Evolutionary conservation across 1,284 basidiomycete genomes (phyloP), one percentile per base, ranked within the genome.

Genomic region (Cutaneotrichosporon sp.): DNA sequence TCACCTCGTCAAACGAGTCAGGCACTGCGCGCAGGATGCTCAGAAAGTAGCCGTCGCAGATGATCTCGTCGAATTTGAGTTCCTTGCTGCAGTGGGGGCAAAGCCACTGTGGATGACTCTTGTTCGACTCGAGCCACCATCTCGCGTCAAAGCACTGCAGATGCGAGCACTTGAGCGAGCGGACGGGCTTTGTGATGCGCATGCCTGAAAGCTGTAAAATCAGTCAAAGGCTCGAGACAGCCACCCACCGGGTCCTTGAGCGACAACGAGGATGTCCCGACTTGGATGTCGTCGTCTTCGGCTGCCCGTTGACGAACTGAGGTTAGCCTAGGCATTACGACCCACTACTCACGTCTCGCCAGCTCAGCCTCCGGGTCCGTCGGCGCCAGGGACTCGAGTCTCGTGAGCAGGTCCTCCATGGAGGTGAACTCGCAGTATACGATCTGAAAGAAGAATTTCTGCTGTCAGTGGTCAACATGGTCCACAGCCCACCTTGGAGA

Each of bases 61-160:
- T 88, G 33, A 99, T 80, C 62, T 97, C 91, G 42, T 90, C 89
- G 13, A 87, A 82, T 66, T 88, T 86, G 59, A 99, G 79, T 31
- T 83, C 82, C 72, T 87, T 88, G 76, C 91, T 91, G 79, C 97
- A 99, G 42, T 94, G 89, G n/a, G 97, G 95, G 77, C 97, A 99
- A 43, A 89, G 79, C 90, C 92, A 99, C 33, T 93, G 94, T 0
- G 97, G 97, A 6, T 95, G 95, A 79, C 92, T 90, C 72, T 95
- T 91, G 86, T 97, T 99, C 75, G 97, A 87, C 24, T 89, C 89
- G 71, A 90, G 93, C 92, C 95, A 99, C 54, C 90, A 92, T 22
- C 85, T 84, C 0, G 95, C 94, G 78, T 99, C 97, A 76, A 99
- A 99, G 79, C 97, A 99, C 72, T 97, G 92, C 3, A 91, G 82